Percentiles rank a stretch among this genome's conserved stretches.
Conservation (phyloP, 2,329 filamentous ascomycete species). For the Stachybotrys chlorohalonatus region DNA sequence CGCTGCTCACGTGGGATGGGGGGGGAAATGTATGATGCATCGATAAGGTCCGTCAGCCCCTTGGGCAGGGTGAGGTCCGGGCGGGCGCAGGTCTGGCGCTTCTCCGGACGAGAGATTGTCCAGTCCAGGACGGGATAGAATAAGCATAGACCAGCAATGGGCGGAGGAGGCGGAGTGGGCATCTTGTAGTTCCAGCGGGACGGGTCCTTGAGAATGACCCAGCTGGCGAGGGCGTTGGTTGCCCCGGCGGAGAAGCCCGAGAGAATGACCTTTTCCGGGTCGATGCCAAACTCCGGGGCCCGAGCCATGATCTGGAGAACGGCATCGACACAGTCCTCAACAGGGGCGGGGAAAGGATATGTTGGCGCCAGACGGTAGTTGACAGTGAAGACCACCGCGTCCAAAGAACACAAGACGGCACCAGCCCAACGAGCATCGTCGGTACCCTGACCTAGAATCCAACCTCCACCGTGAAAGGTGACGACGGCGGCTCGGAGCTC, state of each 20-base stretch:
- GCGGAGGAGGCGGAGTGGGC: slow-evolving; percentile 32
- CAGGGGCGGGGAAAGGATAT: slow-evolving; percentile 52
- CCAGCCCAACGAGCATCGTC: slow-evolving; percentile 55
- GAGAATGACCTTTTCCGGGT: slow-evolving; percentile 45
- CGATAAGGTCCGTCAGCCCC: slow-evolving; percentile 52
- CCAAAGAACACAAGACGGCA: slow-evolving; percentile 38
- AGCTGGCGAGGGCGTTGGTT: slow-evolving; percentile 41
- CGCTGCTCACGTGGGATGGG: slow-evolving; percentile 34
- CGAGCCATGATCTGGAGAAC: slow-evolving; percentile 50
- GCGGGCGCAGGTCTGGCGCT: slow-evolving; percentile 41
- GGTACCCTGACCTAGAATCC: slow-evolving; percentile 52
- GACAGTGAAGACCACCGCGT: slow-evolving; percentile 53
- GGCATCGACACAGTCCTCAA: slow-evolving; percentile 58
- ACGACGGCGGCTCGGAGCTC: slow-evolving; percentile 44
- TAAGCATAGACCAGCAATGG: slow-evolving; percentile 42
- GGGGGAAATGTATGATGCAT: slow-evolving; percentile 51
- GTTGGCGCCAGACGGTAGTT: slow-evolving; percentile 61
- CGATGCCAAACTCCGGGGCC: slow-evolving; percentile 47
- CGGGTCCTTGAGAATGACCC: slow-evolving; percentile 35
- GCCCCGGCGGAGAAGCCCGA: slow-evolving; percentile 58
- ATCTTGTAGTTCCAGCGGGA: slow-evolving; percentile 26
- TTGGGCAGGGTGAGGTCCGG: slow-evolving; percentile 51
- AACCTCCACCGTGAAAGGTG: slow-evolving; percentile 61
- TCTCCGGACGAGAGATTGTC: slow-evolving; percentile 45
- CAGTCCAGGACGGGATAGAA: slow-evolving; percentile 58